Evolutionary conservation across 306 rosid species (phyloP), one percentile per base, ranked within the genome.

Genomic region (Cucurbita ficifolia): DNA sequence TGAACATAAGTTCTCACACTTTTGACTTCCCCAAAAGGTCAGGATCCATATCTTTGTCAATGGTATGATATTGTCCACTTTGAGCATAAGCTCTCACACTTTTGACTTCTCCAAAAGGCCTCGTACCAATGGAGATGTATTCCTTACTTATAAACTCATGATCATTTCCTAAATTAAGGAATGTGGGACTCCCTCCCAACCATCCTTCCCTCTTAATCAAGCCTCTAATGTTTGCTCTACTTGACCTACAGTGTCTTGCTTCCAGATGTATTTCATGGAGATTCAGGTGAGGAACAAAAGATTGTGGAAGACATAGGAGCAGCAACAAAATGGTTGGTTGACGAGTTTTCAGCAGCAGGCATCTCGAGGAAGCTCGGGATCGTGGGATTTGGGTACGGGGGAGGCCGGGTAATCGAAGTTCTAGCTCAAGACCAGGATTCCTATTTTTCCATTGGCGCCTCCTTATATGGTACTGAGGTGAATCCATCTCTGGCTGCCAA

Each of bases 341-440:
- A 91, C 18, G 96, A 91, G 79, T 87, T 89, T 78, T 50, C 75
- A 63, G 88, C 87, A n/a, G 88, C 83, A 13, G 91, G 91, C 70
- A 82, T 86, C 72, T 84, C 96, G 49, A 86, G 58, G 78, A 91
- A 87, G 82, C 90, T 91, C 33, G 91, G 93, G 72, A 45, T 89
- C 50, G 62, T 89, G 50, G 93, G 97, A 4, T 86, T 91, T 43
- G 88, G 93, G 77, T 89, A 74, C 33, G 97, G 97, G 33, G 97
- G 96, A 17, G 93, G 90, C 61, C 76, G 51, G 74, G 81, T 91
- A 76, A 79, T 91, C 7, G 89, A 91, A 36, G 91, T 81, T 71
- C 77, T 89, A 38, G 91, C 93, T 6, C 77, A 24, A 55, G 97
- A 89, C 54, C 58, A 79, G 75, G 91, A 78, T 21, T 74, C 79